phyloP scores from a whole-genome alignment of 768 basidiomycete species.

The Lactarius tabidus region DNA sequence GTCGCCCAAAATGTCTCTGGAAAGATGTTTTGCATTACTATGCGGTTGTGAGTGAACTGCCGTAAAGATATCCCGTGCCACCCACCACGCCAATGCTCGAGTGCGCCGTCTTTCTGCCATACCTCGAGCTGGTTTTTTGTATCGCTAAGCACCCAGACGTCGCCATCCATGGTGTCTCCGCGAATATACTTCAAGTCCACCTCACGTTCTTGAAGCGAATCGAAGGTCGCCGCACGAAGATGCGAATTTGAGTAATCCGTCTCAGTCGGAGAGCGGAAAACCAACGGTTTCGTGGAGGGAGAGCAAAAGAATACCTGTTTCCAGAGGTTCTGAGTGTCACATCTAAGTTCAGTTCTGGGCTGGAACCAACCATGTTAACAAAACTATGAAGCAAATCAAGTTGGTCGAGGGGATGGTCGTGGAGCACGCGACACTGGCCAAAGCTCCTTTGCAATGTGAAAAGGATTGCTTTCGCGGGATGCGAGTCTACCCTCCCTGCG shows the following conservation, averaged over 20 bases:
- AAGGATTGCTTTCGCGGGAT: constrained; percentile 61
- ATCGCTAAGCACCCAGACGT: constrained; percentile 59
- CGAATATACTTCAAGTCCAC: constrained; percentile 24
- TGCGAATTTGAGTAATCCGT: constrained; percentile 67
- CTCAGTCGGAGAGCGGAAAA: constrained; percentile 52
- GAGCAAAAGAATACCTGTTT: constrained; percentile 82
- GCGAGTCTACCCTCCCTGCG: constrained; percentile 64
- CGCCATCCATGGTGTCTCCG: constrained; percentile 36
- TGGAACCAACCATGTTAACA: constrained; percentile 63
- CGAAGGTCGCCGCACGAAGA: constrained; percentile 58
- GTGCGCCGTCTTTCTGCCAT: constrained; percentile 60
- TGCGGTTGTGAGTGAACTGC: background rate
- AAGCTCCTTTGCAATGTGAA: constrained; percentile 70
- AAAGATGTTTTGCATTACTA: constrained; percentile 78
- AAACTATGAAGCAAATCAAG: constrained; percentile 51
- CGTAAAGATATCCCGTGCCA: constrained; percentile 13
- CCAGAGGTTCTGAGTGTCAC: background rate
- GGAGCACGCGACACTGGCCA: constrained; percentile 76
- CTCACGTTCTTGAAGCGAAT: constrained; percentile 36
- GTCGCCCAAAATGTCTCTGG: constrained; percentile 74
- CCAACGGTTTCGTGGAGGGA: constrained; percentile 45
- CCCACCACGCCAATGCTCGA: constrained; percentile 75
- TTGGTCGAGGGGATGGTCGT: constrained; percentile 53
- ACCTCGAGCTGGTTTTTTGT: constrained; percentile 54
- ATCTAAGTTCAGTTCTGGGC: background rate